Evolutionary conservation across 495 filamentous ascomycete species (phyloP), one percentile per base, ranked within the genome.

Genomic region (Penicillium taxi): DNA sequence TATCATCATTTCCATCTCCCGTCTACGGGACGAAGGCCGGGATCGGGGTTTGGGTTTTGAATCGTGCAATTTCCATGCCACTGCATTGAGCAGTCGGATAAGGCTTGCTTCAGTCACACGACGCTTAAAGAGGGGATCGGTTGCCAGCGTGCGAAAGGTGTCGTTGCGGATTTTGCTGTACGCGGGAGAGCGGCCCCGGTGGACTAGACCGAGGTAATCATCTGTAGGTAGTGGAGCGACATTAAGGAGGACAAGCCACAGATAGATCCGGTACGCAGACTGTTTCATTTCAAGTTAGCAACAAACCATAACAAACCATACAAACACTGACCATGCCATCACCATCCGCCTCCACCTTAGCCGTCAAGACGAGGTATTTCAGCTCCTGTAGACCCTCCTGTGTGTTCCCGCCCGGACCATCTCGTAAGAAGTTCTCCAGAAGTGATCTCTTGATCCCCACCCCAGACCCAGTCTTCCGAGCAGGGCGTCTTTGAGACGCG

Each of bases 141-240:
- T 96, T 6, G 89, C 86, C 6, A 99, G 64, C 0, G 91, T 99
- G 45, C 91, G 86, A 54, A 96, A 96, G 18, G 91, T 94, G 56
- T 99, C 91, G 48, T 99, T 94, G 50, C 87, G 84, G 53, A 99
- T 99, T 61, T 99, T 99, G 28, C 84, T 77, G 58, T 99, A 94
- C 9, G 86, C 88, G 2, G 88, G 88, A 1, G 89, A 96, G 8
- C 90, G 81, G 32, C 89, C 89, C 37, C 90, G 88, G 50, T 91
- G 87, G 41, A 96, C 82, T 14, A 99, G 78, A 37, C 77, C 72
- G 39, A 96, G 82, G 54, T 99, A 96, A 33, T 78, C 69, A 51
- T 94, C 82, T 40, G 93, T 94, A 15, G 75, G 70, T 37, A 96
- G 64, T 11, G 94, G 78, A 6, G 86, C 78, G 23, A 87, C 80